Evolutionary conservation across 805 yeast genomes (phyloP), one percentile per base, ranked within the genome.

Genomic region (Metschnikowia sp.): DNA sequence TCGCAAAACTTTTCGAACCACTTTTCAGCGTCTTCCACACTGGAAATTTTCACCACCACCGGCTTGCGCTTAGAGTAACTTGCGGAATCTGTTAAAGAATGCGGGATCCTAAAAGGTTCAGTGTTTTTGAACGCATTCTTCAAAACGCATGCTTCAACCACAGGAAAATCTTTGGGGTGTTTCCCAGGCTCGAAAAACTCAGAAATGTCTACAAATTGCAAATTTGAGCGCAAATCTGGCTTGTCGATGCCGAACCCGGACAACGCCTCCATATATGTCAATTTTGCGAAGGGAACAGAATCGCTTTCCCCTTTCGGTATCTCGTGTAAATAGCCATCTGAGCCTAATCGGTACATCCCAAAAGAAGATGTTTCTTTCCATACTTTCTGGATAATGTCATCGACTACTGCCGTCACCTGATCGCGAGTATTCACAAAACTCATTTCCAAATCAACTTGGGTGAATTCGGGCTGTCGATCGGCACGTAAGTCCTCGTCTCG

Each of bases 381-480:
- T 1, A 83, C 71, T 1, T 61, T 60, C 6, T 64, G 61, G 0
- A 89, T 77, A 0, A 86, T 61, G 11, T 69, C 68, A 57, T 85
- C 86, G 2, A 92, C 82, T 0, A 81, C 83, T 0, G 61, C 47
- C 63, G 80, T 82, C 6, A 94, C 95, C 48, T 70, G 74, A 54
- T 87, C 88, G 12, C 73, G 68, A 31, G 81, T 80, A 52, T 75
- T 74, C 3, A 91, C 84, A 70, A 84, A 94, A 15, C 91, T 79
- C 92, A 94, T 85, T 65, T 94, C 99, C 67, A 94, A 57, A 73
- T 94, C 99, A n/a, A 94, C 70, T 67, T 94, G 99, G 0, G 99
- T 94, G 64, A 94, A 94, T 63, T 94, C 99, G 0, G 98, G 98
- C 66, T 94, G 99, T 65, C 99, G 79, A 64, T 94, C 99, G 1